Conservation (phyloP, 108 stramenopile genomes). For the Nitzschia sp. region DNA sequence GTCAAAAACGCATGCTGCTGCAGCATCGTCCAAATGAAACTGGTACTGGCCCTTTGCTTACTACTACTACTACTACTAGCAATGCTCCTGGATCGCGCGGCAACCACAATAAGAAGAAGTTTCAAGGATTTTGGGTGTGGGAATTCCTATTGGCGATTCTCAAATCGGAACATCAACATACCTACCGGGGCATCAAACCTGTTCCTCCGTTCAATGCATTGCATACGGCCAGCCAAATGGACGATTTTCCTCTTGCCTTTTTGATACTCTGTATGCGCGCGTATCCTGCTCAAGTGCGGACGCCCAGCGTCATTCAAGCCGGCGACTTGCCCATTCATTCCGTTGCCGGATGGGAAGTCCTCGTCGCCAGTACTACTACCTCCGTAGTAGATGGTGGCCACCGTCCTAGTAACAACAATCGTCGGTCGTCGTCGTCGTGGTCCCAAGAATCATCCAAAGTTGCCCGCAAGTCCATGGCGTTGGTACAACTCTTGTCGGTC, state of each 20-base stretch:
- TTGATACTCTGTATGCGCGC: constrained; percentile 23
- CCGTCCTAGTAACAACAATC: too few relatives aligned
- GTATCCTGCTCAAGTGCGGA: constrained; percentile 16
- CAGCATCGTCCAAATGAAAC: neutral
- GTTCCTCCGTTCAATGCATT: constrained; percentile 22
- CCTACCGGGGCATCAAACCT: constrained; percentile 5
- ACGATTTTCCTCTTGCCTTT: constrained; percentile 21
- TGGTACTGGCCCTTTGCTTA: too few relatives aligned
- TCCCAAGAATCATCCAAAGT: neutral
- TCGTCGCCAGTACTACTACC: too few relatives aligned
- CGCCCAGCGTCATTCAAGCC: constrained; percentile 8
- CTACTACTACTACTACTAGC: too few relatives aligned
- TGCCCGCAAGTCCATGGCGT: constrained; percentile 21
- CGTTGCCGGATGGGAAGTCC: constrained; percentile 20
- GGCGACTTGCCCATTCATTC: constrained; percentile 23
- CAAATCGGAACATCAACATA: constrained; percentile 14
- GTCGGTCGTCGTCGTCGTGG: too few relatives aligned
- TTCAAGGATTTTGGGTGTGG: constrained; percentile 31
- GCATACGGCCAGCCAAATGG: constrained; percentile 22
- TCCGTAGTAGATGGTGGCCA: too few relatives aligned
- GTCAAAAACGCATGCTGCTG: neutral
- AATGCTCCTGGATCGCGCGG: constrained; percentile 8
- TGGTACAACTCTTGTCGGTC: constrained; percentile 17
- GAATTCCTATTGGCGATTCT: constrained; percentile 16
- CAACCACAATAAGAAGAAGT: too few relatives aligned